Percentiles rank a stretch among this genome's conserved stretches.
phyloP scores from a whole-genome alignment of 1,139 yeast species.

The Zygosaccharomyces sapae region DNA sequence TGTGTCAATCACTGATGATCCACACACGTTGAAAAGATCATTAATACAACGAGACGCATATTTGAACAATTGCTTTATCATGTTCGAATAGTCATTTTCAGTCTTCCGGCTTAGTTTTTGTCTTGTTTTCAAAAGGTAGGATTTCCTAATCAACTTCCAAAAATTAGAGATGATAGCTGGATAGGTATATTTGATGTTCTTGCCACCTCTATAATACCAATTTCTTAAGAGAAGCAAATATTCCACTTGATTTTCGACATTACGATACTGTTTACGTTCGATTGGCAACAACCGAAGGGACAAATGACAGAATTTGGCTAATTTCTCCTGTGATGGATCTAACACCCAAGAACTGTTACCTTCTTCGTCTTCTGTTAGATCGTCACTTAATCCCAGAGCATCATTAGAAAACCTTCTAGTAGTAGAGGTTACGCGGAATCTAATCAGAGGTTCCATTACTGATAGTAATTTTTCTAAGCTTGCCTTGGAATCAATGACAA shows the following conservation, averaged over 20 bases:
- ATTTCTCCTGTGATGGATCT: constrained; percentile 53
- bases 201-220: constrained; percentile 50
- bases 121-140: constrained; percentile 32
- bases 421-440: constrained; percentile 5
- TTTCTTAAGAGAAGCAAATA: constrained; percentile 54
- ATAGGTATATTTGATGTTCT: constrained; percentile 58
- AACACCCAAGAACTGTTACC: constrained; percentile 30
- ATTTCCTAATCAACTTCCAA: constrained; percentile 55
- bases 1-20: constrained; percentile 46
- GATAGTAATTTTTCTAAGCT: constrained; percentile 28
- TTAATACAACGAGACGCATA: constrained; percentile 67
- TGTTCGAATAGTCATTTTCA: constrained; percentile 18
- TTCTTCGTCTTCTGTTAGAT: constrained; percentile 21
- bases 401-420: constrained; percentile 1
- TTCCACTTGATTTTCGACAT: constrained; percentile 37
- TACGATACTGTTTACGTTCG: constrained; percentile 36
- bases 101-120: constrained; percentile 12
- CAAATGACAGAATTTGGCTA: constrained; percentile 50
- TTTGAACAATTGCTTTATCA: constrained; percentile 52
- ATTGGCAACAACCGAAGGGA: constrained; percentile 40
- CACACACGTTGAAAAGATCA: constrained; percentile 58
- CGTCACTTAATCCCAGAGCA: constrained; percentile 8
- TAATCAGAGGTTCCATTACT: constrained; percentile 25
- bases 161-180: constrained; percentile 66
- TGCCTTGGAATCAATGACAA: constrained; percentile 17